Base-by-base conservation (phyloP, 495 filamentous ascomycete species). In the Aspergillus ostianus region DNA sequence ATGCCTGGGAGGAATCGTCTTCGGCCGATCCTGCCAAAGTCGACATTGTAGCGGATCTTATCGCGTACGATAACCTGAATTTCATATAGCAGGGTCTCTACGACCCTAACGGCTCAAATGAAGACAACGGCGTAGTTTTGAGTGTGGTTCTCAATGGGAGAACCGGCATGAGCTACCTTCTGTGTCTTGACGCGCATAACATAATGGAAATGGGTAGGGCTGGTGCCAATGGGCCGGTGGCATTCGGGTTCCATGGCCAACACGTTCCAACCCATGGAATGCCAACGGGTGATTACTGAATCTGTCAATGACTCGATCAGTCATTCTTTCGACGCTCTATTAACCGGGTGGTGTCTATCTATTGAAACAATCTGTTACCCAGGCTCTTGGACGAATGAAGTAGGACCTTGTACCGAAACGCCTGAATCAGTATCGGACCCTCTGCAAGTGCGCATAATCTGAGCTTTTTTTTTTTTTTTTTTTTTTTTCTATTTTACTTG, bases 241-340 rank as follows among this genome's bases (percentile, higher is more conserved):
- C 73, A 1, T 79, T 92, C 62, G 87, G 89, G 1, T 90, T 94
- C 64, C 90, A 93, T 74, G 90, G 90, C 2, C 69, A 76, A 41
- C 84, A 90, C 75, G 74, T 84, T 55, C 65, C 71, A 4, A 51
- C 26, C 18, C 17, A 53, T 17, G 71, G 69, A 9, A 46, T 68
- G 41, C 65, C 70, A 6, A 74, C 73, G 44, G 73, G 73, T 21
- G 73, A 75, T 56, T 75, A 71, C 45, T 74, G 64, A 56, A 0
- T 21, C 19, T 36, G 21, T 0, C 13, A 50, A 27, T 21, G 0
- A 20, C 15, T 8, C 48, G 1, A n/a, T 30, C 26, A n/a, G 6
- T 21, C 32, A 30, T 15, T 13, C 49, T 27, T 56, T 26, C 23
- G 23, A 26, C 2, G 23, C 23, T 26, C 4, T 26, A 26, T 26